phyloP scores from a whole-genome alignment of 768 basidiomycete species.

The Rhizopogon roseolus region DNA sequence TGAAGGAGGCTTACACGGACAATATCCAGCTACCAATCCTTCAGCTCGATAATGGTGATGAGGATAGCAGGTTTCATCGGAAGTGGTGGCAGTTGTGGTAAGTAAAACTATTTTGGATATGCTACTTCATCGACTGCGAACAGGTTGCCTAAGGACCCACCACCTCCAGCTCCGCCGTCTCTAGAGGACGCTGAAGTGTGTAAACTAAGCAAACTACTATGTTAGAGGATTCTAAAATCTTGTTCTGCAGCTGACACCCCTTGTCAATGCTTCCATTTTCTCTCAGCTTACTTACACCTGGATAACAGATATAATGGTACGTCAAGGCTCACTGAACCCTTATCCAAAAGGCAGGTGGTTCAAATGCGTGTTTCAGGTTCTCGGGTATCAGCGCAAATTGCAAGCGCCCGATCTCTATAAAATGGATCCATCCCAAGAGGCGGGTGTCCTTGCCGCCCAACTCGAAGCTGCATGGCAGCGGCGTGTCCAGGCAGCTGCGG shows the following conservation, averaged over 20 bases:
- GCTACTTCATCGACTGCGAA: not conserved
- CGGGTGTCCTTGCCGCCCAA: constrained; percentile 42
- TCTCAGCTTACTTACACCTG: constrained; percentile 61
- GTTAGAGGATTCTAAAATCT: not conserved
- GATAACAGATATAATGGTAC: constrained; percentile 55
- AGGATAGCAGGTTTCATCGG: constrained; percentile 34
- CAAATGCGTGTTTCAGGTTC: constrained; percentile 27
- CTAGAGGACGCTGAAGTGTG: constrained; percentile 52
- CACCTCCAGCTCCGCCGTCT: constrained; percentile 49
- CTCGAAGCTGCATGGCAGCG: constrained; percentile 53
- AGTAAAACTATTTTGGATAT: constrained; percentile 3
- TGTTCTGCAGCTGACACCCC: constrained; percentile 43
- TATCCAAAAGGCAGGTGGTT: too few species aligned
- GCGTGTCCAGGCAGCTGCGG: constrained; percentile 42
- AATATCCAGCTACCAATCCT: constrained; percentile 11
- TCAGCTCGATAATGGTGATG: constrained; percentile 37
- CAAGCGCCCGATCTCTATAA: constrained; percentile 76
- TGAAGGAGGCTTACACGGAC: not conserved
- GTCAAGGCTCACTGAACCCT: too few species aligned
- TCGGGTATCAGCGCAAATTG: constrained; percentile 69
- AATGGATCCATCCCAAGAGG: constrained; percentile 46
- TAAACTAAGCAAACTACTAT: not conserved
- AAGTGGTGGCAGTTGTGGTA: constrained; percentile 57
- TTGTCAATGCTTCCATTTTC: constrained; percentile 52
- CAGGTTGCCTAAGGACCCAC: constrained; percentile 58